phyloP scores from a whole-genome alignment of 2,329 filamentous ascomycete genomes.

The Byssoonygena ceratinophila region DNA sequence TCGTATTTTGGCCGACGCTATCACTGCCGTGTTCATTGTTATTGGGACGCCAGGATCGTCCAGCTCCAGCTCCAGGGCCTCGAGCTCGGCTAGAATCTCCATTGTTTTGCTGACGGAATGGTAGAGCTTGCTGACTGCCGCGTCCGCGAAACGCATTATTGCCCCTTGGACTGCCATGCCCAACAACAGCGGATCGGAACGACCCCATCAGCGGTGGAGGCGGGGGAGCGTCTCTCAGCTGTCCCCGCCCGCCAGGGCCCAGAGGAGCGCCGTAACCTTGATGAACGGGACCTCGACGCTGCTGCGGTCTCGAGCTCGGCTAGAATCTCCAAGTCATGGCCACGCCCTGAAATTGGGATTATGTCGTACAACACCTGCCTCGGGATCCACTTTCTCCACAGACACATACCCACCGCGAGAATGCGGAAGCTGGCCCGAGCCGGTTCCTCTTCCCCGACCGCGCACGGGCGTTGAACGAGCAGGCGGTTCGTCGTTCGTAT shows the following conservation, averaged over 20 bases:
- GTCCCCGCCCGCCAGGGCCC: slow-evolving; percentile 49
- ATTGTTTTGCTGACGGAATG: slow-evolving; percentile 22
- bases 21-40: not conserved
- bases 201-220: slow-evolving; percentile 50
- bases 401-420: slow-evolving; percentile 23
- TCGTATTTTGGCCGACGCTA: not conserved
- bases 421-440: not conserved
- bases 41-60: slow-evolving; percentile 2
- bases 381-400: slow-evolving; percentile 39
- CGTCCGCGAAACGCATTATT: slow-evolving; percentile 29
- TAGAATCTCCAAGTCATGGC: slow-evolving; percentile 40
- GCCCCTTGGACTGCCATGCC: slow-evolving; percentile 33
- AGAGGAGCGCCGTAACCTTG: slow-evolving; percentile 48
- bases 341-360: slow-evolving; percentile 47
- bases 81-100: too few relatives aligned
- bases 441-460: slow-evolving; percentile 11
- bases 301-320: slow-evolving; percentile 39
- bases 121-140: slow-evolving; percentile 22
- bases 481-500: not conserved
- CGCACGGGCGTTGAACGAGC: not conserved
- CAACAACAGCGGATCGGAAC: slow-evolving; percentile 48
- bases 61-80: too few relatives aligned
- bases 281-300: slow-evolving; percentile 45
- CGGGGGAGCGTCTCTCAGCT: slow-evolving; percentile 47
- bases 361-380: slow-evolving; percentile 41